Evolutionary conservation across 305 asterid genomes (phyloP), one percentile per base, ranked within the genome.

Genomic region (Rubia occidens): DNA sequence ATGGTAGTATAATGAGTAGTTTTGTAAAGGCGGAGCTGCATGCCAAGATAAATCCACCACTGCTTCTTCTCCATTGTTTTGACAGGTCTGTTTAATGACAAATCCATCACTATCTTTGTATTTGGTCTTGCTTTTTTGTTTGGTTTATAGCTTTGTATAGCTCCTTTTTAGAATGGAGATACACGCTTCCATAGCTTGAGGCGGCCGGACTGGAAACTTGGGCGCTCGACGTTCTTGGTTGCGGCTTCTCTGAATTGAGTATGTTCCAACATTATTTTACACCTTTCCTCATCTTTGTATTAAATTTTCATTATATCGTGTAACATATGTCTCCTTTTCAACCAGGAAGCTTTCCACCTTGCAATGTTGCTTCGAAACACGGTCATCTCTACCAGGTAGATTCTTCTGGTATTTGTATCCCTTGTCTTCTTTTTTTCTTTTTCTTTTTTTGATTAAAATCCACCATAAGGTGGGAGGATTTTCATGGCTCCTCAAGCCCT

Each of bases 151-250:
- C 82, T 78, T 85, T 80, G 84, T 82, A 82, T 82, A 90, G 97
- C 87, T 90, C 97, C 26, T 88, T 92, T 81, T 85, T 93, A 84
- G 98, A 93, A 81, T 93, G 98, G 98, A 87, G 97, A 77, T 85
- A 78, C 79, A 69, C 86, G 11, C 81, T 86, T 78, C 98, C 98
- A 8, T 72, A 90, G 89, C 95, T 93, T 24, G 97, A 93, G 78
- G 95, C 84, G 72, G 87, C 89, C 55, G 97, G 94, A 11, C 72
- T 82, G 24, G 96, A 93, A 80, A 80, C 95, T 8, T 88, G 98
- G 97, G 95, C 95, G 39, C 40, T 93, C 70, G 98, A 93, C 74
- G 79, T 90, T 74, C 85, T 93, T 64, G 98, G 98, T 64, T 93
- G 98, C 97, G 97, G 97, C 64, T 93, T 93, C 84, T 86, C 96